Evolutionary conservation across 495 filamentous ascomycete species (phyloP).

Genomic region (Talaromyces wortmannii): DNA sequence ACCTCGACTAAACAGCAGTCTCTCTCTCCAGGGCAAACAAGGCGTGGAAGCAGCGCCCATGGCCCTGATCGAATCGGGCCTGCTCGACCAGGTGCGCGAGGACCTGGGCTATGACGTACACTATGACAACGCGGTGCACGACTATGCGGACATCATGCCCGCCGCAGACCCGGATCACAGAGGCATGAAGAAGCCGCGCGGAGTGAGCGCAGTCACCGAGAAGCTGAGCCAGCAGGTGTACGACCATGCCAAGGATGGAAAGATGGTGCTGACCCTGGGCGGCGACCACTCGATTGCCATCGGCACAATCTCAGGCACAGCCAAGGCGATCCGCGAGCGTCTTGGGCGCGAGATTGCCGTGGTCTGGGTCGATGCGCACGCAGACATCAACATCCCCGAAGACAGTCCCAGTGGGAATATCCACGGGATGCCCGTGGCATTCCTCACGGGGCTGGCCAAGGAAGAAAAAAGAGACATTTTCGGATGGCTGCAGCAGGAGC

Average conservation of each 20-base stretch:
- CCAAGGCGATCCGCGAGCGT: constrained; percentile 78
- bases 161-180: constrained; percentile 60
- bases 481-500: constrained; percentile 73
- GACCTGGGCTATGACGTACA: constrained; percentile 85
- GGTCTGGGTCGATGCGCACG: constrained; percentile 98
- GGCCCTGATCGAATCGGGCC: constrained; percentile 82
- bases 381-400: constrained; percentile 96
- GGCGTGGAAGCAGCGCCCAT: constrained; percentile 91
- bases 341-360: constrained; percentile 78
- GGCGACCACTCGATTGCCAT: constrained; percentile 97
- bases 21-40: constrained; percentile 60
- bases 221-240: constrained; percentile 80
- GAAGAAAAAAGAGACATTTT: constrained; percentile 69
- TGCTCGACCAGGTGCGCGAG: constrained; percentile 73
- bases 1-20: background rate
- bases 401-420: constrained; percentile 86
- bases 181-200: constrained; percentile 86
- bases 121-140: constrained; percentile 78
- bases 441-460: constrained; percentile 75
- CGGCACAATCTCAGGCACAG: constrained; percentile 78
- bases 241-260: constrained; percentile 73
- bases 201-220: constrained; percentile 82
- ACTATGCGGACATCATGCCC: constrained; percentile 73
- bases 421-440: constrained; percentile 96
- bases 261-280: constrained; percentile 86